These are phyloP conservation scores for Ogataea pignaliae DNA, from an alignment of 805 yeast genomes.

Conservation along the genomic window DNA sequence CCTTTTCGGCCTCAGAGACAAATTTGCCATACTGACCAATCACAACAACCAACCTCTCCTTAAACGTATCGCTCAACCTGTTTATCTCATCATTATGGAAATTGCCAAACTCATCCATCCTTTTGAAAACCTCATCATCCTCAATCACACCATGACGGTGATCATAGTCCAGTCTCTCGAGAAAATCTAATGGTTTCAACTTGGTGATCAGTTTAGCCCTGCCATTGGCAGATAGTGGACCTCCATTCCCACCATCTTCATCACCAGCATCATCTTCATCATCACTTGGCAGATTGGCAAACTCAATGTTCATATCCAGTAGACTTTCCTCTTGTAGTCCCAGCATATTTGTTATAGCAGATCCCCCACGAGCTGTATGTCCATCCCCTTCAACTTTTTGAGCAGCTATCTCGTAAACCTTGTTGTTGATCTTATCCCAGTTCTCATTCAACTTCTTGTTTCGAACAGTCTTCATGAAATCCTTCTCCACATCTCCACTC, in stretches of 20 bases:
- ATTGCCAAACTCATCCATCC: slow-evolving; percentile 21
- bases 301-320: slow-evolving; percentile 38
- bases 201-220: slow-evolving; percentile 1
- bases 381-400: slow-evolving; percentile 7
- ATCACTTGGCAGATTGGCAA: slow-evolving; percentile 13
- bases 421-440: slow-evolving; percentile 43
- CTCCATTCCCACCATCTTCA: too few species aligned
- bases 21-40: slow-evolving; percentile 4
- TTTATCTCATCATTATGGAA: slow-evolving; percentile 13
- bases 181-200: slow-evolving; percentile 9
- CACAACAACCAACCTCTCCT: slow-evolving; percentile 5
- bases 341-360: slow-evolving; percentile 16
- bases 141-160: slow-evolving; percentile 4
- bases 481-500: slow-evolving; percentile 15
- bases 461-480: slow-evolving; percentile 18
- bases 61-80: slow-evolving; percentile 17
- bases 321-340: slow-evolving; percentile 40
- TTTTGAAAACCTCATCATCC: slow-evolving; percentile 15
- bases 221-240: too few species aligned
- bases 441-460: slow-evolving; percentile 28
- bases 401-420: slow-evolving; percentile 18
- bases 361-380: slow-evolving; percentile 12
- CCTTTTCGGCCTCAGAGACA: too few species aligned
- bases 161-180: slow-evolving; percentile 12
- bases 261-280: slow-evolving; percentile 5